Percentiles rank a stretch among this genome's conserved stretches.
Conservation (phyloP, 148 eudicot species). For the Camellia japonica region DNA sequence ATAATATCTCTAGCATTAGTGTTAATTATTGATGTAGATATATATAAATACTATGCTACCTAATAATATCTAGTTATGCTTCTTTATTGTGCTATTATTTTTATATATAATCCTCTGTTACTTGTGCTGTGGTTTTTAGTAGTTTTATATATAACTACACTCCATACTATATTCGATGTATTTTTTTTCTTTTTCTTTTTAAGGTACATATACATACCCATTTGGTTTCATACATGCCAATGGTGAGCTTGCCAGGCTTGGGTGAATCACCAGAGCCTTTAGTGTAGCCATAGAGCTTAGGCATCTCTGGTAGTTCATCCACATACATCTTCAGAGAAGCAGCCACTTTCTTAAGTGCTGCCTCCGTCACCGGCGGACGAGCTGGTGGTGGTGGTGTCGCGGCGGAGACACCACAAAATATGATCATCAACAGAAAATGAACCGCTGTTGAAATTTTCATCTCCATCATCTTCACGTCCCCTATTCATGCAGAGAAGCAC, state of each 20-base stretch:
- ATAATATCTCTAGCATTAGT: too few species aligned
- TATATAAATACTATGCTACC: too few species aligned
- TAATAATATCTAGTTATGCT: too few species aligned
- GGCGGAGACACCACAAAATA: background rate
- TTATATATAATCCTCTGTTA: too few species aligned
- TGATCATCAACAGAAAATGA: background rate
- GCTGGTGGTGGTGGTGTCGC: background rate
- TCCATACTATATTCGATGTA: too few species aligned
- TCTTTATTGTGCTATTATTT: too few species aligned
- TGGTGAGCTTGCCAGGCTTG: background rate
- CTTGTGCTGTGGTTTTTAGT: too few species aligned
- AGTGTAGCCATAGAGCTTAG: slow-evolving; percentile 9
- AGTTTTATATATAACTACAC: too few species aligned
- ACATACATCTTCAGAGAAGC: slow-evolving; percentile 10
- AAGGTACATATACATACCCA: background rate
- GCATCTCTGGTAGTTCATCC: slow-evolving; percentile 7
- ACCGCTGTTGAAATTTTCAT: background rate
- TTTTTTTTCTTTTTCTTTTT: too few species aligned
- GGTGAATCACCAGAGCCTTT: background rate
- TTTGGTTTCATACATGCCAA: slow-evolving; percentile 9
- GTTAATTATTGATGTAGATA: too few species aligned
- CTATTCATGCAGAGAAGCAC: background rate
- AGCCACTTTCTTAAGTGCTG: background rate
- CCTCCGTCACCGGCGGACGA: slow-evolving; percentile 9
- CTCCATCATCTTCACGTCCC: background rate